Evolutionary conservation across 2,329 filamentous ascomycete species (phyloP), one percentile per base, ranked within the genome.

Genomic region (Aspergillus neotritici): DNA sequence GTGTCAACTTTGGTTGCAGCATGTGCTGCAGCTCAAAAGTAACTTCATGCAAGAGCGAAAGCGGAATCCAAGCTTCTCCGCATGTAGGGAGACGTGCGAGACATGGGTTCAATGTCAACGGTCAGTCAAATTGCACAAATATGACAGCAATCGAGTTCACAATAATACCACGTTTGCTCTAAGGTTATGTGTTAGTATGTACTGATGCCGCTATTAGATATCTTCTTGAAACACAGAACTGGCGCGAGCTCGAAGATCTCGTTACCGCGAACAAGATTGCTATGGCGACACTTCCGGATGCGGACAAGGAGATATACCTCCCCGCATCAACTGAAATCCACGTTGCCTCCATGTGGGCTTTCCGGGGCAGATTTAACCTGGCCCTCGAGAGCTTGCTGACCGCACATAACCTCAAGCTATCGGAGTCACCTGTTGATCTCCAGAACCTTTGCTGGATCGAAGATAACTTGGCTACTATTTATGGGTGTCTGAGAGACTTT

Each of bases 201-300:
- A 14, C 38, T 33, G 25, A 32, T 34, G 28, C 10, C 32, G 13
- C 30, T 21, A 9, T 40, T 33, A 40, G 38, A 6, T 40, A 40
- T 33, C 38, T 40, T 16, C 38, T 40, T 28, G 31, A 40, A 40
- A 40, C 31, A 17, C 38, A 40, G 15, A 40, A 40, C 38, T 40
- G 38, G 38, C 38, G 38, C 38, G 38, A 34, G n/a, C 33, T 34
- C 5, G 33, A 34, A 34, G 33, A 34, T 10, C 33, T 34, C 33
- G 33, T 34, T 34, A 13, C 13, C 13, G 33, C 17, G 9, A 34
- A 34, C 14, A 34, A 15, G 6, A 34, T 34, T 13, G 33, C 33
- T 5, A 34, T 34, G 33, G 10, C 14, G 3, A 34, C 33, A 15
- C 33, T 34, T 34, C 33, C 33, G 6, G 12, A 34, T 4, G 14